Percentiles rank a stretch among this genome's conserved stretches.
Conservation (phyloP, 495 filamentous ascomycete species). For the Poronia punctata region DNA sequence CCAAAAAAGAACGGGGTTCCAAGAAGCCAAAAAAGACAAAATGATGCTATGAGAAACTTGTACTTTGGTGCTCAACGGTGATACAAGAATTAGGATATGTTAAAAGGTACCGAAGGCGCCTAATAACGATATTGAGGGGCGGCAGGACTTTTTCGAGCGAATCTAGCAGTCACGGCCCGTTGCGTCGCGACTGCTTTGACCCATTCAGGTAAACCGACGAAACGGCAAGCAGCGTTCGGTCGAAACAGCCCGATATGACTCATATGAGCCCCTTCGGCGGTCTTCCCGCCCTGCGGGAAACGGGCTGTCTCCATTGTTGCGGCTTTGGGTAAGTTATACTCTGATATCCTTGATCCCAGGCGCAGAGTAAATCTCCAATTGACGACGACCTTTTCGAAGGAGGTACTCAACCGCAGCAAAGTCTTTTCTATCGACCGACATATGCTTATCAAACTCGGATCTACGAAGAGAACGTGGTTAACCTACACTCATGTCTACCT, state of each 20-base stretch:
- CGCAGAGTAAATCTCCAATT: constrained; percentile 77
- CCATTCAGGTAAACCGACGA: too few species aligned
- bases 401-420: constrained; percentile 85
- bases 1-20: constrained; percentile 28
- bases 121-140: constrained; percentile 5
- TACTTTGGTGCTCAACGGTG: constrained; percentile 10
- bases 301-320: too few species aligned
- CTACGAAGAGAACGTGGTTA: too few species aligned
- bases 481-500: too few species aligned
- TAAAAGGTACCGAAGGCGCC: constrained; percentile 7
- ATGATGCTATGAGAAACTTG: constrained; percentile 22
- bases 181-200: constrained; percentile 2
- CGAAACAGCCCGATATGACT: neutral
- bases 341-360: constrained; percentile 78
- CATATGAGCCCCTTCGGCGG: too few species aligned
- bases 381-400: constrained; percentile 72
- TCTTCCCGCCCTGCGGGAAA: too few species aligned
- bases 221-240: neutral
- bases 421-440: constrained; percentile 72
- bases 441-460: constrained; percentile 67
- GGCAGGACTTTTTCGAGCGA: neutral
- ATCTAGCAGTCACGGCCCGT: neutral
- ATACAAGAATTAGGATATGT: neutral
- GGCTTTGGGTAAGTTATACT: constrained; percentile 20
- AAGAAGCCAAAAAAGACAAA: constrained; percentile 21